These are phyloP conservation scores for Aspergillus ochraceoroseus DNA, from an alignment of 2,329 filamentous ascomycete species.

Conservation along the genomic window DNA sequence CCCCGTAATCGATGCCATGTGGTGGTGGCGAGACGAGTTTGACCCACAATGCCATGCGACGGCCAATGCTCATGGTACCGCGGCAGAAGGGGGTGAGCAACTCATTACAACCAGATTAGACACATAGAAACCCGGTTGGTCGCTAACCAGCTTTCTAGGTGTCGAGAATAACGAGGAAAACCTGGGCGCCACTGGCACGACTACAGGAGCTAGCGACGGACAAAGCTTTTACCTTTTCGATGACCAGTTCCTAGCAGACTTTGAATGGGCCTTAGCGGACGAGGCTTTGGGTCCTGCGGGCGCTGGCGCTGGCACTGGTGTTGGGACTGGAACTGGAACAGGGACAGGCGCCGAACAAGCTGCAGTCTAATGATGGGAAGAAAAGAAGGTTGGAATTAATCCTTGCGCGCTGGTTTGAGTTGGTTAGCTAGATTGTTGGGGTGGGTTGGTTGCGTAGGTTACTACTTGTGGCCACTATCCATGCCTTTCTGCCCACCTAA, in stretches of 20 bases:
- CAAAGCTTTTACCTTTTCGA: slow-evolving; percentile 29
- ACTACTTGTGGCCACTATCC: too few relatives aligned
- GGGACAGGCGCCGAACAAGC: too few relatives aligned
- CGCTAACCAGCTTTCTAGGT: slow-evolving; percentile 10
- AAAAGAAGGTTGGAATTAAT: too few relatives aligned
- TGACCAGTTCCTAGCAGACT: slow-evolving; percentile 38
- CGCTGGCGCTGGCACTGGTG: too few relatives aligned
- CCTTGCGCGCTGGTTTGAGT: too few relatives aligned
- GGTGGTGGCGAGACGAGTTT: slow-evolving; percentile 45
- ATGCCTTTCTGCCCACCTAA: too few relatives aligned
- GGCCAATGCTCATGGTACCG: not conserved
- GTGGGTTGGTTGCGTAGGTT: too few relatives aligned
- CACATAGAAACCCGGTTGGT: too few relatives aligned
- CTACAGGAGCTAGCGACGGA: slow-evolving; percentile 3
- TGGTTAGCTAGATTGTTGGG: too few relatives aligned
- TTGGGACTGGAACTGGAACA: too few relatives aligned
- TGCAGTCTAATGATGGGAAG: too few relatives aligned
- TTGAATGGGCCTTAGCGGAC: slow-evolving; percentile 38
- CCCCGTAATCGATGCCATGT: slow-evolving; percentile 38
- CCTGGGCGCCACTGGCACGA: slow-evolving; percentile 5
- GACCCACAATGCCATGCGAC: slow-evolving; percentile 26
- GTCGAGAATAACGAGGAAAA: slow-evolving; percentile 13
- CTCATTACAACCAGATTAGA: not conserved
- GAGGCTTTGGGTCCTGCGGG: slow-evolving; percentile 16
- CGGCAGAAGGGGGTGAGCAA: slow-evolving; percentile 18